Conservation (phyloP, 306 rosid genomes). For the Clitoria ternatea region DNA sequence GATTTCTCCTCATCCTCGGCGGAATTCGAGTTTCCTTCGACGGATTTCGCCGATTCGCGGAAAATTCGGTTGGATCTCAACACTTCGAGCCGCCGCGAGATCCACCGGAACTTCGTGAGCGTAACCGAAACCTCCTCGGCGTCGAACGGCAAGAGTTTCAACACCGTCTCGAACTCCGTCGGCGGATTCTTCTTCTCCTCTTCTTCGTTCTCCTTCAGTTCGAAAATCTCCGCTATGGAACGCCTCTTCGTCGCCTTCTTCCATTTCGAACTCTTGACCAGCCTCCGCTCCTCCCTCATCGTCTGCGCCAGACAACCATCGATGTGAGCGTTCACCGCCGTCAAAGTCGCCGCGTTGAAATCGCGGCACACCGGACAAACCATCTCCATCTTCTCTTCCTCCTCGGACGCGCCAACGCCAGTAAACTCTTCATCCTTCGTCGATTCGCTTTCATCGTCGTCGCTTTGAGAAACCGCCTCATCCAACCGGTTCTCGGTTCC, state of each 20-base stretch:
- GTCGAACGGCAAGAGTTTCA: constrained; percentile 19
- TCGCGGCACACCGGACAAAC: constrained; percentile 58
- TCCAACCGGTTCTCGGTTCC: neutral
- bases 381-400: constrained; percentile 34
- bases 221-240: constrained; percentile 69
- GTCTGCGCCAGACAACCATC: constrained; percentile 47
- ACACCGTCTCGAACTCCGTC: neutral
- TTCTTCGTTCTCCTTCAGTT: neutral
- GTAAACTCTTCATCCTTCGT: neutral
- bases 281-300: constrained; percentile 30
- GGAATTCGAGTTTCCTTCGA: neutral
- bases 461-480: neutral
- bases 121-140: constrained; percentile 36
- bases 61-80: constrained; percentile 34
- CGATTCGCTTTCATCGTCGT: neutral
- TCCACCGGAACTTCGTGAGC: constrained; percentile 58
- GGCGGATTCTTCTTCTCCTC: neutral
- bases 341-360: constrained; percentile 46
- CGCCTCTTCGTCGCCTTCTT: constrained; percentile 51
- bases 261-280: constrained; percentile 31
- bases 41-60: neutral
- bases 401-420: neutral
- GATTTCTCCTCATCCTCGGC: constrained; percentile 28
- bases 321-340: constrained; percentile 53
- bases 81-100: constrained; percentile 44